Evolutionary conservation across 2,329 filamentous ascomycete genomes (phyloP).

Genomic region (Fusarium brachygibbosum): DNA sequence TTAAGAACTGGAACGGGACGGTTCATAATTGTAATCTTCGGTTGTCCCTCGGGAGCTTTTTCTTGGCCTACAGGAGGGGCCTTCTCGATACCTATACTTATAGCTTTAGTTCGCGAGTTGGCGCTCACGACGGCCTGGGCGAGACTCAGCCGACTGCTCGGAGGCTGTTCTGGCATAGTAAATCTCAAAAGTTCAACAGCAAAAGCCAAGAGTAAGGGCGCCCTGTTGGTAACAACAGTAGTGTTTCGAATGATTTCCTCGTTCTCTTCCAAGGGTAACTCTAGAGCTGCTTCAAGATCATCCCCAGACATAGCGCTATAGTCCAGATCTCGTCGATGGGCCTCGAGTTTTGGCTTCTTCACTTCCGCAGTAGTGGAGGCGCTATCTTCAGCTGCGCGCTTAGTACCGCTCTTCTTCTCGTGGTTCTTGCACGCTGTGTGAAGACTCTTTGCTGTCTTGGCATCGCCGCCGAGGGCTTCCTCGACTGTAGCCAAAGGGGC

Average conservation of each 20-base stretch:
- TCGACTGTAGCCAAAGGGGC: conserved; percentile 61
- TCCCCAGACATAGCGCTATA: conserved; percentile 63
- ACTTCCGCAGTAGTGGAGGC: conserved; percentile 23
- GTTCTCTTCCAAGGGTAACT: conserved; percentile 68
- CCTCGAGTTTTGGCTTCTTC: conserved; percentile 54
- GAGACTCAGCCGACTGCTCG: conserved; percentile 85
- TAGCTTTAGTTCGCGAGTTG: conserved; percentile 82
- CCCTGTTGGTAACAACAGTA: conserved; percentile 79
- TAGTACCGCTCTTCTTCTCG: conserved; percentile 56
- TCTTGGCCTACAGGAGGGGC: conserved; percentile 75
- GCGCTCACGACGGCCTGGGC: conserved; percentile 87
- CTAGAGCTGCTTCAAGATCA: conserved; percentile 73
- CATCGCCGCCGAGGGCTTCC: conserved; percentile 60
- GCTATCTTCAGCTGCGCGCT: conserved; percentile 49
- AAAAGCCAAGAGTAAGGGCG: conserved; percentile 86
- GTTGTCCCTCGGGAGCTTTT: conserved; percentile 81
- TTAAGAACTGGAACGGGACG: conserved; percentile 82
- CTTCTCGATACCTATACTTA: conserved; percentile 78
- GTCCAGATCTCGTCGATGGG: conserved; percentile 54
- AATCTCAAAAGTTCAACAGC: conserved; percentile 79
- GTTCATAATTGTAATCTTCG: conserved; percentile 78
- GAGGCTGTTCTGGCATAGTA: conserved; percentile 88
- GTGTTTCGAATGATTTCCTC: conserved; percentile 71
- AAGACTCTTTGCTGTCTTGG: conserved; percentile 64
- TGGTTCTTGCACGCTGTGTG: conserved; percentile 68